A percentile compares a stretch with the other conserved stretches of the same genome.
These are phyloP conservation scores for Silene uniflora DNA, from an alignment of 148 eudicot species.

Conservation along the genomic window DNA sequence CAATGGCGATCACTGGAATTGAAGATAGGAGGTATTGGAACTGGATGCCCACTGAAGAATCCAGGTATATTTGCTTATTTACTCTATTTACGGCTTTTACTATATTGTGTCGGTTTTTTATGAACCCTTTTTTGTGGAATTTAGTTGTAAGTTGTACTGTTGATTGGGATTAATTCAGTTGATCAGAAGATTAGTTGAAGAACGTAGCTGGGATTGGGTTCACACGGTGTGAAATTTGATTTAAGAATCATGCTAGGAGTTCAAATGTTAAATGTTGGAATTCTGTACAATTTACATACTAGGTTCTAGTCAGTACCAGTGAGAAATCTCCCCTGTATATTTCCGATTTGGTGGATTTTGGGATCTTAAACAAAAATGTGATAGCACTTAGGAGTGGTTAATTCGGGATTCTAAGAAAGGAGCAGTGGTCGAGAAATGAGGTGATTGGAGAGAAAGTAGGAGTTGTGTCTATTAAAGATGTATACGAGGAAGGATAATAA, in stretches of 20 bases:
- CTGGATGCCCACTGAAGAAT: slow-evolving; percentile 93
- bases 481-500: not conserved
- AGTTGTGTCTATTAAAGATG: not conserved
- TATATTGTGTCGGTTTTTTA: not conserved
- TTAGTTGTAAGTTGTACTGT: not conserved
- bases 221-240: not conserved
- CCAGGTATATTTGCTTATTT: slow-evolving; percentile 42
- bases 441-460: not conserved
- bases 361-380: not conserved
- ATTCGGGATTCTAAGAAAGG: not conserved
- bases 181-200: not conserved
- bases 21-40: slow-evolving; percentile 96
- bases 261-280: not conserved
- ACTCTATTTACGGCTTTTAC: not conserved
- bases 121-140: slow-evolving; percentile 6
- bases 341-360: not conserved
- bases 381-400: not conserved
- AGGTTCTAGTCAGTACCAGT: too few relatives aligned
- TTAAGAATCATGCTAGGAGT: not conserved
- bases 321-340: not conserved
- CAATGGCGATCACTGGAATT: slow-evolving; percentile 85
- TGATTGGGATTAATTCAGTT: not conserved
- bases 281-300: not conserved
- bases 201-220: not conserved
- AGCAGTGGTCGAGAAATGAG: not conserved